Base-by-base conservation (phyloP, 1,284 basidiomycete species). In the Heimioporus retisporus region DNA sequence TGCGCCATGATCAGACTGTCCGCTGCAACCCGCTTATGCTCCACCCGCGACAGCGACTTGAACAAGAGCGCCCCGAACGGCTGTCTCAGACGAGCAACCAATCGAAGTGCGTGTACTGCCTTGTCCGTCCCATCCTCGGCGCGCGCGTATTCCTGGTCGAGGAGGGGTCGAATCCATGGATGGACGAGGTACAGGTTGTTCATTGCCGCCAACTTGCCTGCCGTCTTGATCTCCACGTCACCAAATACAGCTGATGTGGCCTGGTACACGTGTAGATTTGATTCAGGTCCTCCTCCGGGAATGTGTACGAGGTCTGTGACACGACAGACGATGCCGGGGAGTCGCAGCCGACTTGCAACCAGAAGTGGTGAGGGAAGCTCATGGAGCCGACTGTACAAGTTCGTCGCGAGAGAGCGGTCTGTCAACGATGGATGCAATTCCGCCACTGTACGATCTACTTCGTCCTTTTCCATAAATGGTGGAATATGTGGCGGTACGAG, bases 11-110 rank as follows among this genome's bases (percentile, higher is more conserved):
- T 21, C 4, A 46, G 7, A 46, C 44, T 46, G 28, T 69, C 64
- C 11, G 57, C 35, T 3, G 63, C 67, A 18, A 69, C 50, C 6
- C 67, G 67, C 46, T 35, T 59, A 21, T 67, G 57, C 28, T 65
- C 51, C 19, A 40, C 51, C 6, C 57, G 44, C 8, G 65, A 53
- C 25, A 48, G 3, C 23, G 31, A 31, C 35, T n/a, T 14, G 13
- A 69, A 60, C 53, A 69, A 35, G 21, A 69, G 58, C 8, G 64
- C 68, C 2, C 68, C 68, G 21, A 68, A 68, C 14, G 68, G 64
- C 4, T 69, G 64, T 23, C 48, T 59, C 2, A 68, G 31, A 54
- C 56, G 40, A 31, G 56, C 64, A 8, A 66, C 13, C 19, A 67
- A 23, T 6, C 53, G 64, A 2, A 59, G 59, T 21, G 68, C 68